Conservation (phyloP, 768 basidiomycete species). For the Saitozyma podzolica region DNA sequence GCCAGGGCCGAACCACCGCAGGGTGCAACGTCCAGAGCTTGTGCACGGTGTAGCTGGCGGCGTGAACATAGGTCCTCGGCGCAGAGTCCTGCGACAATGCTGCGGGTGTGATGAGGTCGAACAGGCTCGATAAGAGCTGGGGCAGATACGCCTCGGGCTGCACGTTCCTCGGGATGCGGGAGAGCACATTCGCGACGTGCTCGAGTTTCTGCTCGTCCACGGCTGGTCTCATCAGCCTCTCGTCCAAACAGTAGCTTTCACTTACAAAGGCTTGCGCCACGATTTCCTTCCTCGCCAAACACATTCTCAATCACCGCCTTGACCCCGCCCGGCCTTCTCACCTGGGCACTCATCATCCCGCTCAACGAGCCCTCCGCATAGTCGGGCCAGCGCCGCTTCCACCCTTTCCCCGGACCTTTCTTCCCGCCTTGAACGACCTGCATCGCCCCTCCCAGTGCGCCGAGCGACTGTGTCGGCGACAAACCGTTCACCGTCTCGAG, state of each 20-base stretch:
- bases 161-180: conserved; percentile 63
- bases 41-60: background rate
- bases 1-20: background rate
- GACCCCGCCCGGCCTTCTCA: conserved; percentile 29
- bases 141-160: conserved; percentile 51
- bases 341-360: conserved; percentile 29
- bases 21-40: background rate
- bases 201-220: conserved; percentile 61
- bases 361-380: conserved; percentile 24
- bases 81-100: background rate
- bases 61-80: background rate
- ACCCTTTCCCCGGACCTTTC: conserved; percentile 4
- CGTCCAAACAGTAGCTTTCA: background rate
- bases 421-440: no score
- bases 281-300: conserved; percentile 19
- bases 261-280: no score
- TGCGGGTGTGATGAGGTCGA: background rate
- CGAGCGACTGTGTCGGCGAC: conserved; percentile 20
- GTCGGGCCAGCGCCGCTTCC: conserved; percentile 23
- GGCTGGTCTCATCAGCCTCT: conserved; percentile 20
- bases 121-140: background rate
- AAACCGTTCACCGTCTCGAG: conserved; percentile 11
- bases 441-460: conserved; percentile 7
- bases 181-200: conserved; percentile 66
- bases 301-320: conserved; percentile 38